A percentile compares a stretch with the other conserved stretches of the same genome.
These are phyloP conservation scores for Endocarpon pusillum DNA, from an alignment of 495 filamentous ascomycete genomes.

Conservation along the genomic window DNA sequence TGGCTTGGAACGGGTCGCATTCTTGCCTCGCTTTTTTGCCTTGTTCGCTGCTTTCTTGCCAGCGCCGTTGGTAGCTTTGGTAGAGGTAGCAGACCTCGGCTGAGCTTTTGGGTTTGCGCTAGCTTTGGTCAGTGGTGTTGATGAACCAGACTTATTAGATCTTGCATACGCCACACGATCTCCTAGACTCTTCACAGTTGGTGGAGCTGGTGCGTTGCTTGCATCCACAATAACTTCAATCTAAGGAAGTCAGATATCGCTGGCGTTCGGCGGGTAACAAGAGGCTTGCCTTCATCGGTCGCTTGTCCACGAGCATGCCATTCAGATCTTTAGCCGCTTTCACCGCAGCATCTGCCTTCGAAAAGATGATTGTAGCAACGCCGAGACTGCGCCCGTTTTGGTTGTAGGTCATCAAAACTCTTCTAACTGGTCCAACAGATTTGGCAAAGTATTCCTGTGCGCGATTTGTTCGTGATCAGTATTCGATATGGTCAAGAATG, in stretches of 20 bases:
- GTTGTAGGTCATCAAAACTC: conserved; percentile 76
- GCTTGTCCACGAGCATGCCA: conserved; percentile 71
- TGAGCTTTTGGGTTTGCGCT: conserved; percentile 49
- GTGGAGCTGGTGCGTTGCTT: conserved; percentile 45
- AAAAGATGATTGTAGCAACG: conserved; percentile 66
- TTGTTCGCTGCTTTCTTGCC: conserved; percentile 21
- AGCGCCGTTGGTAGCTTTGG: conserved; percentile 32
- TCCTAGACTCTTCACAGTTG: conserved; percentile 55
- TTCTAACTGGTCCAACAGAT: conserved; percentile 77
- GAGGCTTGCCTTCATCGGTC: conserved; percentile 65
- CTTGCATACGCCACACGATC: conserved; percentile 64
- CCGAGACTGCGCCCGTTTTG: conserved; percentile 83
- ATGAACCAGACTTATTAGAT: background rate
- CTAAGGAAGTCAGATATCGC: conserved; percentile 25
- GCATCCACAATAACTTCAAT: conserved; percentile 81
- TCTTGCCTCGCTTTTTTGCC: conserved; percentile 33
- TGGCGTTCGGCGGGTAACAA: background rate
- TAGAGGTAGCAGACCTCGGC: conserved; percentile 65
- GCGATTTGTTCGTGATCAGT: conserved; percentile 24
- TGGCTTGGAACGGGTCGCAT: conserved; percentile 48
- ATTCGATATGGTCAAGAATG: conserved; percentile 14
- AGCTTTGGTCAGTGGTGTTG: conserved; percentile 13
- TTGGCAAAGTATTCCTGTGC: conserved; percentile 90
- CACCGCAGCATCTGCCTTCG: conserved; percentile 54
- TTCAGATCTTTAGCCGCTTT: conserved; percentile 72